Evolutionary conservation across 2,329 filamentous ascomycete genomes (phyloP).

Genomic region (Colletotrichum liaoningense): DNA sequence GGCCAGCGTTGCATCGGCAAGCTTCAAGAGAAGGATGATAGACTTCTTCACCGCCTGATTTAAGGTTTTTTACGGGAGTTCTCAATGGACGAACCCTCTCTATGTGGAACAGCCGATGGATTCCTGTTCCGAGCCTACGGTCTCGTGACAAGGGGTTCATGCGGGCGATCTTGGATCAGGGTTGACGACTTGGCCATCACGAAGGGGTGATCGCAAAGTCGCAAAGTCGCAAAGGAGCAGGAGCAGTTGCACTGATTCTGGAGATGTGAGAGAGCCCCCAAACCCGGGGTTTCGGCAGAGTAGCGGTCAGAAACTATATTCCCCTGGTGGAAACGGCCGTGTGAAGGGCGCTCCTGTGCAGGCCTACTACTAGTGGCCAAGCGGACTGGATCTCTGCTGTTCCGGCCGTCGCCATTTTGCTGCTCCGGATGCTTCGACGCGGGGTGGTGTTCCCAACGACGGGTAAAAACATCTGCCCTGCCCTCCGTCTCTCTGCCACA

Average conservation of each 20-base stretch:
- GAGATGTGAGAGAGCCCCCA: neutral
- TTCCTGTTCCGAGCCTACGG: neutral
- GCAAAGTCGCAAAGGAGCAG: neutral
- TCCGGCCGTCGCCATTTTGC: neutral
- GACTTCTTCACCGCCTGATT: neutral
- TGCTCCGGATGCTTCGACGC: neutral
- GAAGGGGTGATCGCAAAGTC: neutral
- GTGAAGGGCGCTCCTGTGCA: neutral
- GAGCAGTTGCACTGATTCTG: neutral
- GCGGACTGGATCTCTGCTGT: neutral
- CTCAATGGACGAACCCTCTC: neutral
- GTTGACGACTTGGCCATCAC: neutral
- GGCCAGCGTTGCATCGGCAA: neutral
- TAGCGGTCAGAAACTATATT: slow-evolving; percentile 8
- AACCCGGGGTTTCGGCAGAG: neutral
- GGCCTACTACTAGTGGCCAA: neutral
- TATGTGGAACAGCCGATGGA: slow-evolving; percentile 2
- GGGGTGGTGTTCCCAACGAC: neutral
- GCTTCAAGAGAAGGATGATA: neutral
- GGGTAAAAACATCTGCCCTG: neutral
- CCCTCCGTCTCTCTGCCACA: neutral
- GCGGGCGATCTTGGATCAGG: slow-evolving; percentile 3
- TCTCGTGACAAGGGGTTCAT: slow-evolving; percentile 14
- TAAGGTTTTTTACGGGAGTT: neutral
- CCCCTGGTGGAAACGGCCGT: neutral